Evolutionary conservation across 164 flowering plant species (phyloP), one percentile per base, ranked within the genome.

Genomic region (Tetracentron sinense): DNA sequence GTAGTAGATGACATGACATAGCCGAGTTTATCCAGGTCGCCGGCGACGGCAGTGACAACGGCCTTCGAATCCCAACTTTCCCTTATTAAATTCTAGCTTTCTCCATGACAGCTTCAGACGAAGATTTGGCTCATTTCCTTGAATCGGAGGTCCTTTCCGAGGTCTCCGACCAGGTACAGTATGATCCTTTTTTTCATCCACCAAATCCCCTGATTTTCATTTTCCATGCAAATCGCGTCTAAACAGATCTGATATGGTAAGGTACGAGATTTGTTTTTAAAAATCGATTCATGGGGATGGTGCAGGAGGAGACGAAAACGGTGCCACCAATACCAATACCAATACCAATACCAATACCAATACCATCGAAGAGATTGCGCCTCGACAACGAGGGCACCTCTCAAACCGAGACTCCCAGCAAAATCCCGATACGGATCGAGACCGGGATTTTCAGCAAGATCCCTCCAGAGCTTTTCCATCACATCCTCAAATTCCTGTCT

Each of bases 401-500:
- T 19, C 57, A 22, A 3, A n/a, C 30, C 20, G 62, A 17, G 6
- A 64, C 54, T 61, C 15, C 30, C 56, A 56, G 66, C 51, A 53
- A 56, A 53, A 27, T 50, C 11, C 54, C 76, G 62, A 67, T 54
- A 56, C 76, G 75, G 63, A 79, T 84, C 17, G 86, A 85, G 20
- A 75, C 69, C 42, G 95, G 96, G 31, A 55, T 68, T 42, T 77
- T 90, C 71, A 85, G 90, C 79, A 79, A 76, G 72, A 73, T 94
- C 50, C 98, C 97, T 52, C 79, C 90, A 0, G 98, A 94, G 51
- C 77, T 94, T 31, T 83, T 82, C 63, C 84, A 69, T 60, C 84
- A 87, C 58, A 89, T 94, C 58, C 85, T 94, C 69, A 94, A 94
- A 68, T 91, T 87, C 70, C 86, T 94, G 1, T 90, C 98, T 11